Percentiles rank a stretch among this genome's conserved stretches.
Evolutionary conservation across 2,329 filamentous ascomycete species (phyloP).

Genomic region (Colletotrichum sp.): DNA sequence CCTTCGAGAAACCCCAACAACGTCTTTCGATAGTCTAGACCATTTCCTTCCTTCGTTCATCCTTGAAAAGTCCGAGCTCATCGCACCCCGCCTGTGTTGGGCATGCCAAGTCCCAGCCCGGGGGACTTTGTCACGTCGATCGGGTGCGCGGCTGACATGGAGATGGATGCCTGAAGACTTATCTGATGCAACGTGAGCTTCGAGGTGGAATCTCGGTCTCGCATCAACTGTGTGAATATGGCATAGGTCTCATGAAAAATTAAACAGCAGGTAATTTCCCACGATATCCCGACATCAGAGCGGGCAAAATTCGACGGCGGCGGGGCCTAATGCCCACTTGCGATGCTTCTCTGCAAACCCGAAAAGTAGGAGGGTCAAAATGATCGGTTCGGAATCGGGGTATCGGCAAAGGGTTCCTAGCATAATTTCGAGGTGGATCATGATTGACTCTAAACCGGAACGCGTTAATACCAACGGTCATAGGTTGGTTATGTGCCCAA

Average conservation of each 20-base stretch:
- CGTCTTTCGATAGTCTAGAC: background rate
- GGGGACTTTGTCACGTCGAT: background rate
- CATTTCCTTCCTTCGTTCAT: background rate
- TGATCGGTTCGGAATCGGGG: background rate
- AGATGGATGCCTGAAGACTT: background rate
- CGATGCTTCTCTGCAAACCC: background rate
- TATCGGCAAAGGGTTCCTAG: background rate
- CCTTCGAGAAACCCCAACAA: background rate
- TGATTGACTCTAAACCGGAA: background rate
- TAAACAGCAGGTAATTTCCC: background rate
- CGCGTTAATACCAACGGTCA: background rate
- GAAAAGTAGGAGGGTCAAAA: background rate
- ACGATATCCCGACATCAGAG: background rate
- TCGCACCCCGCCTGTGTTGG: background rate
- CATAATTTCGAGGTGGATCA: background rate
- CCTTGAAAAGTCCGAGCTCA: background rate
- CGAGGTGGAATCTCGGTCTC: background rate
- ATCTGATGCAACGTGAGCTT: background rate
- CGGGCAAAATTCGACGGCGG: background rate
- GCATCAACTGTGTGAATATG: background rate
- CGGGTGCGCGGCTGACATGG: background rate
- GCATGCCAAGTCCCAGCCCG: background rate
- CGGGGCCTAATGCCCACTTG: background rate
- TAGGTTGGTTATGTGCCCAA: too few relatives aligned
- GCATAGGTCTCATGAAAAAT: background rate